Conservation (phyloP, 306 rosid species). For the Acacia crassicarpa region DNA sequence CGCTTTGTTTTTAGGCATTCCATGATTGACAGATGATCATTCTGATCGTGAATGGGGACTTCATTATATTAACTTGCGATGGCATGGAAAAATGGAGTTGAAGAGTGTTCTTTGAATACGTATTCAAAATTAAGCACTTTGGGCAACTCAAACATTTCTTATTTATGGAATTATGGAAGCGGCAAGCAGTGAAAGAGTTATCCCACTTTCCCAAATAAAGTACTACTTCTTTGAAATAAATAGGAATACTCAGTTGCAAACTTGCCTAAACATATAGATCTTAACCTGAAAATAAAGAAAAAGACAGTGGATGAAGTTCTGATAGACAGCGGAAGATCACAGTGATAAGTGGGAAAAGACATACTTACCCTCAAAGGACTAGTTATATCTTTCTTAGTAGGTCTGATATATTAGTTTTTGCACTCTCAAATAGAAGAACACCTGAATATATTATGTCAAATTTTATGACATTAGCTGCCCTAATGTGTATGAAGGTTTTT, state of each 20-base stretch:
- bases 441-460: neutral
- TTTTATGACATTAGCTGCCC: too few relatives aligned
- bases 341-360: neutral
- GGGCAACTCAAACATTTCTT: neutral
- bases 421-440: neutral
- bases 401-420: neutral
- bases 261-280: neutral
- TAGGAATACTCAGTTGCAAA: neutral
- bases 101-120: neutral
- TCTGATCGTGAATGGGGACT: neutral
- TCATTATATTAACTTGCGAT: neutral
- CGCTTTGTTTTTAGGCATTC: neutral
- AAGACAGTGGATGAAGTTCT: neutral
- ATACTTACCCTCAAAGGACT: neutral
- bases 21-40: neutral
- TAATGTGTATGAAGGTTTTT: neutral
- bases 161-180: neutral
- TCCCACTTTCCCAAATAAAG: neutral
- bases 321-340: neutral
- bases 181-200: neutral
- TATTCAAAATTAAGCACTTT: neutral
- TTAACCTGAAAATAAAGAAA: neutral
- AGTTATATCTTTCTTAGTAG: neutral
- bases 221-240: neutral
- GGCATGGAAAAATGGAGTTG: neutral